Base-by-base conservation (phyloP, 2,329 filamentous ascomycete species). In the Xylaria polymorpha region DNA sequence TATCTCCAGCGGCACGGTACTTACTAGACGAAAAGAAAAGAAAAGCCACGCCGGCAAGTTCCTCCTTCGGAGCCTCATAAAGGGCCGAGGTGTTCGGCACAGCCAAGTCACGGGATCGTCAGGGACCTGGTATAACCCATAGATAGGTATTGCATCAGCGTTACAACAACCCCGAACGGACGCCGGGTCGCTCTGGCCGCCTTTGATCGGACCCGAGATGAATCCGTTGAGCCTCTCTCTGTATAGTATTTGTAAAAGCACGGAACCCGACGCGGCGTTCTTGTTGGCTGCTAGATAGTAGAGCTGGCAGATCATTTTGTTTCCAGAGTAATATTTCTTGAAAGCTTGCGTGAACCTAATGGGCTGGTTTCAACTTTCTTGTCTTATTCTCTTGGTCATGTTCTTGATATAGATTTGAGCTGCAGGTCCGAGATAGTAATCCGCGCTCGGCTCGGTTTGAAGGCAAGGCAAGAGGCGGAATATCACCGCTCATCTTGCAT, bases 161-260 rank as follows among this genome's bases (percentile, higher is more conserved):
- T 37, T 39, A 57, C 48, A 44, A n/a, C n/a, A n/a, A n/a, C n/a
- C n/a, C 18, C 15, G 0, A 15, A 20, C 18, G 39, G 14, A n/a
- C 9, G 10, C 48, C 51, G 55, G 55, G 22, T 48, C 48, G 37
- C 46, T 35, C 2, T 10, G 8, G 15, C 48, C 25, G 20, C 46
- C 46, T 50, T 50, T 50, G 22, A 18, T 1, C 25, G 25, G 50
- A 20, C 48, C 12, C 46, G 66, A 64, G 37, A 67, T 63, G 37
- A 22, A 37, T 20, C 35, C n/a, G 55, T 56, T 14, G 66, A 68
- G n/a, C n/a, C n/a, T n/a, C n/a, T 74, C 6, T 29, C 72, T 71
- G 70, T 68, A 64, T 72, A 67, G n/a, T 53, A 58, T 64, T 64
- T 64, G 41, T 53, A 64, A 64, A 57, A 44, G 20, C n/a, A 57